Percentiles rank a stretch among this genome's conserved stretches.
phyloP scores from a whole-genome alignment of 768 basidiomycete species.

The Mycena leptocephala region DNA sequence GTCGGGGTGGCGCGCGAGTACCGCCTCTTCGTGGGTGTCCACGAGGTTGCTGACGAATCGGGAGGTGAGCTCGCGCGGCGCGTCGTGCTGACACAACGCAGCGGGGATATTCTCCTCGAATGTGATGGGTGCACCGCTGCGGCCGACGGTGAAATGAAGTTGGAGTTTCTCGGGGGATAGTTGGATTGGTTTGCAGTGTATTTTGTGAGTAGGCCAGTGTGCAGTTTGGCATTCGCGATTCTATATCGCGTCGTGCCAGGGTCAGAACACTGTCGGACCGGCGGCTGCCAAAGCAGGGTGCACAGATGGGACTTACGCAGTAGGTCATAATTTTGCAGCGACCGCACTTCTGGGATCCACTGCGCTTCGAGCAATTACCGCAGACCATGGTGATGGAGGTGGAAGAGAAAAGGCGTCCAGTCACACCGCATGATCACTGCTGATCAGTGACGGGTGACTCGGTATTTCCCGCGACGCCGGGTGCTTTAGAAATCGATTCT shows the following conservation, averaged over 20 bases:
- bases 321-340: slow-evolving; percentile 12
- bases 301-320: background rate
- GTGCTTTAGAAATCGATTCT: no score
- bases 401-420: background rate
- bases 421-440: no score
- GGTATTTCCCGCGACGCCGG: no score
- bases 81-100: background rate
- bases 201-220: background rate
- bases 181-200: background rate
- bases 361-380: background rate
- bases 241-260: no score
- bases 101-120: slow-evolving; percentile 1
- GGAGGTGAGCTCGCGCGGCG: slow-evolving; percentile 7
- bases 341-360: background rate
- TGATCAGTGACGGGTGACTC: no score
- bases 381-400: slow-evolving; percentile 3
- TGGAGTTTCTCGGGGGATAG: background rate
- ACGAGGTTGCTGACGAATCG: slow-evolving; percentile 1
- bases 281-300: no score
- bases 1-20: no score
- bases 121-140: background rate
- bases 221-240: slow-evolving; percentile 8
- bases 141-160: background rate
- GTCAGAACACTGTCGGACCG: background rate
- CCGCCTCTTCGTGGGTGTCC: slow-evolving; percentile 12